Percentiles rank a stretch among this genome's conserved stretches.
Evolutionary conservation across 331 rosid genomes (phyloP).

Genomic region (Pyracantha coccinea): DNA sequence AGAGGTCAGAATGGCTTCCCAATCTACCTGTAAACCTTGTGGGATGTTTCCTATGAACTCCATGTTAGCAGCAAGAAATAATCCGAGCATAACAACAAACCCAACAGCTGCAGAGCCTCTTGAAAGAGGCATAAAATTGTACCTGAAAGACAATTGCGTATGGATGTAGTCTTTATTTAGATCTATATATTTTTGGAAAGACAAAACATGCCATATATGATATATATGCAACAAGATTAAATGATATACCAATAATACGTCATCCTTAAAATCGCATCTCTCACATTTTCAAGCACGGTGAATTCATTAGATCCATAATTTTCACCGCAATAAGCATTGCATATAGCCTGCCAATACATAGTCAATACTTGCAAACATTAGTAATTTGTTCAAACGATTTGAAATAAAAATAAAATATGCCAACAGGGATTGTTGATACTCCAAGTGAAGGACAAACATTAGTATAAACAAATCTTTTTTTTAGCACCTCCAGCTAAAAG

Average conservation of each 20-base stretch:
- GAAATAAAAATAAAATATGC: too few species aligned
- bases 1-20: constrained; percentile 76
- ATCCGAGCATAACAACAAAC: constrained; percentile 72
- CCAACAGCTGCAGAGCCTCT: constrained; percentile 90
- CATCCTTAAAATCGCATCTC: constrained; percentile 92
- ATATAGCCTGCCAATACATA: constrained; percentile 50
- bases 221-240: constrained; percentile 3
- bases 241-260: constrained; percentile 77
- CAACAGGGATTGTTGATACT: background rate
- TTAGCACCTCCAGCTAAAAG: background rate
- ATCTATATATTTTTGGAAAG: background rate
- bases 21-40: constrained; percentile 68
- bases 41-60: constrained; percentile 77
- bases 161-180: background rate
- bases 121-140: constrained; percentile 92
- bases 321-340: constrained; percentile 81
- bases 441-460: background rate
- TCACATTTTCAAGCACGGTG: constrained; percentile 59
- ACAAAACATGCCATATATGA: background rate
- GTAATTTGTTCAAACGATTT: background rate
- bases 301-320: constrained; percentile 74
- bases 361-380: background rate
- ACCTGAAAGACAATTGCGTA: constrained; percentile 39
- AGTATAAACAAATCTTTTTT: background rate
- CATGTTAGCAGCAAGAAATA: constrained; percentile 90